Evolutionary conservation across 2,329 filamentous ascomycete species (phyloP).

Genomic region (Blastomyces silverae): DNA sequence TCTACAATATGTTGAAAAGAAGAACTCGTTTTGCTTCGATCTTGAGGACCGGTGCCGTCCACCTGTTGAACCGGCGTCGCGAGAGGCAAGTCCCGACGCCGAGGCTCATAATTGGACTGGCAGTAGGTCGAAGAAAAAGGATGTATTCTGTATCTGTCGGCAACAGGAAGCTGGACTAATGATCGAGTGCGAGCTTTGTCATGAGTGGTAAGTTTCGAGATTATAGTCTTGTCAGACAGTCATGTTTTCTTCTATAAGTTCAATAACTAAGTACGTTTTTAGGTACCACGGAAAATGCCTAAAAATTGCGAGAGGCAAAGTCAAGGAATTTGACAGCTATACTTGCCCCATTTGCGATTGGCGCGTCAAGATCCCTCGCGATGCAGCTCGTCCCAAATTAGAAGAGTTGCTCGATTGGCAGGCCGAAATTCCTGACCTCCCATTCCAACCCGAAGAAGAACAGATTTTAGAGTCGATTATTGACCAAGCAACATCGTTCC

Average conservation of each 20-base stretch:
- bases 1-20: constrained; percentile 85
- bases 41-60: constrained; percentile 79
- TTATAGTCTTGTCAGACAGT: background rate
- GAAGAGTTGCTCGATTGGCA: constrained; percentile 82
- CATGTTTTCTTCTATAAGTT: constrained; percentile 1
- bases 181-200: constrained; percentile 97
- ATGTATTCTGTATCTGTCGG: constrained; percentile 96
- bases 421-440: constrained; percentile 69
- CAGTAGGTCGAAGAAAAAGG: constrained; percentile 51
- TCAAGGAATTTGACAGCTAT: constrained; percentile 97
- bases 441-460: constrained; percentile 95
- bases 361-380: constrained; percentile 91
- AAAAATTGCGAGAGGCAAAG: constrained; percentile 94
- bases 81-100: constrained; percentile 63
- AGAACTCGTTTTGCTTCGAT: constrained; percentile 88
- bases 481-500: constrained; percentile 74
- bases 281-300: constrained; percentile 98
- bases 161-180: constrained; percentile 95
- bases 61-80: constrained; percentile 84
- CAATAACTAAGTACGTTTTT: constrained; percentile 26
- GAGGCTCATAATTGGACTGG: constrained; percentile 37
- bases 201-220: constrained; percentile 70
- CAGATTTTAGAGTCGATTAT: constrained; percentile 79
- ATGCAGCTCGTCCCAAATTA: constrained; percentile 89
- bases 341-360: constrained; percentile 98